Evolutionary conservation across 257 asterid genomes (phyloP).

Genomic region (Agastache rugosa): DNA sequence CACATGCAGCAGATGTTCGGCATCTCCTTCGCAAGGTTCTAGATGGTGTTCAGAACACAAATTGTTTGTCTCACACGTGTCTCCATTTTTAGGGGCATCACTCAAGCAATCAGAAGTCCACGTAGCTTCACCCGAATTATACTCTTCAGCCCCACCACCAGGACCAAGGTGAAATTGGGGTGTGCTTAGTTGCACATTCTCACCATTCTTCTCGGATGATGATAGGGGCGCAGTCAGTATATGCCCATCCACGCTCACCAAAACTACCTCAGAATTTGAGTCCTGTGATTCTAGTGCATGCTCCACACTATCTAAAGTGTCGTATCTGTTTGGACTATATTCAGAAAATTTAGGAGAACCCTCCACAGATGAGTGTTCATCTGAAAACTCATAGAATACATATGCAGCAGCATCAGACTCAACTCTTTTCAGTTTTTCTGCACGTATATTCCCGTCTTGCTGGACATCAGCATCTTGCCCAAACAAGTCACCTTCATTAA

Average conservation of each 20-base stretch:
- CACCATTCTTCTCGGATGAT: constrained; percentile 59
- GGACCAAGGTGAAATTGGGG: constrained; percentile 87
- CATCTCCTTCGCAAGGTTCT: constrained; percentile 48
- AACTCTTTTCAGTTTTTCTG: constrained; percentile 67
- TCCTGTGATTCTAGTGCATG: constrained; percentile 61
- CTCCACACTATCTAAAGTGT: constrained; percentile 63
- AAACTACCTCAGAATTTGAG: constrained; percentile 78
- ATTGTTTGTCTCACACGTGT: constrained; percentile 28
- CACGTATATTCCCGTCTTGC: constrained; percentile 63
- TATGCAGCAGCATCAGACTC: constrained; percentile 72
- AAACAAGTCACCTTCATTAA: constrained; percentile 40
- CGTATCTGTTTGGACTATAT: constrained; percentile 62
- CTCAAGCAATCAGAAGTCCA: constrained; percentile 54
- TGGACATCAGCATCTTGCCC: constrained; percentile 49
- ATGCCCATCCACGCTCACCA: constrained; percentile 94
- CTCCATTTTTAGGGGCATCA: constrained; percentile 39
- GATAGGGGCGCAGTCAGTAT: constrained; percentile 88
- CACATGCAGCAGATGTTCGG: constrained; percentile 33
- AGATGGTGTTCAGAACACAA: constrained; percentile 34
- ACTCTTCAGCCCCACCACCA: constrained; percentile 64
- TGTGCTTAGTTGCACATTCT: constrained; percentile 60
- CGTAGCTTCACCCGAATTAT: constrained; percentile 49
- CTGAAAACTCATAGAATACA: constrained; percentile 75
- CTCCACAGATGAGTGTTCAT: constrained; percentile 68
- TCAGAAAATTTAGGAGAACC: constrained; percentile 70